Percentiles rank a stretch among this genome's conserved stretches.
These are phyloP conservation scores for Xylariaceae sp. DNA, from an alignment of 2,329 filamentous ascomycete genomes.

Conservation along the genomic window DNA sequence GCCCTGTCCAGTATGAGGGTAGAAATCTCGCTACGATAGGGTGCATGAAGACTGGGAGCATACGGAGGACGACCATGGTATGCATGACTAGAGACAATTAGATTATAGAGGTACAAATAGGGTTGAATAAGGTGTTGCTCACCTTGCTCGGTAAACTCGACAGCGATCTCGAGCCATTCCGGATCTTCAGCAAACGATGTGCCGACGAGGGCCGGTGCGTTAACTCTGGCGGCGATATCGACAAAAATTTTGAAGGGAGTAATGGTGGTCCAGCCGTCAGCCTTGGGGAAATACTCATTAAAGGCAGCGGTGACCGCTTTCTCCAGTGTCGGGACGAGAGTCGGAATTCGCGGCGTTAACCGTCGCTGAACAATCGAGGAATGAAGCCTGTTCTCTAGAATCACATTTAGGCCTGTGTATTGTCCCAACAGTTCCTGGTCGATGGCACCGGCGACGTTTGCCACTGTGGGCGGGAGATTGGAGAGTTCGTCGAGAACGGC, in stretches of 20 bases:
- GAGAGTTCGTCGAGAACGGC: conserved; percentile 11
- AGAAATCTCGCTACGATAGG: conserved; percentile 7
- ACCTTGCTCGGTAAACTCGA: conserved; percentile 12
- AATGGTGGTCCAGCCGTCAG: conserved; percentile 9
- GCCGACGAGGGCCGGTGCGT: conserved; percentile 7
- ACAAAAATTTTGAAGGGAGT: conserved; percentile 2
- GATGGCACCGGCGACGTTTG: conserved; percentile 7
- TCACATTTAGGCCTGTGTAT: conserved; percentile 13
- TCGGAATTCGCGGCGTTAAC: conserved; percentile 11
- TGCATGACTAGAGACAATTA: conserved; percentile 8
- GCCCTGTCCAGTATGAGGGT: conserved; percentile 15
- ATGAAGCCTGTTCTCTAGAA: conserved; percentile 14
- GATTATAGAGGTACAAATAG: neutral
- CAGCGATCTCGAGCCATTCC: conserved; percentile 6
- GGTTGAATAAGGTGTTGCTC: neutral
- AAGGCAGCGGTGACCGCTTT: neutral
- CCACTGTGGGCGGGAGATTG: conserved; percentile 8
- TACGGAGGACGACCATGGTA: conserved; percentile 10
- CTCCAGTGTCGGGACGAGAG: conserved; percentile 10
- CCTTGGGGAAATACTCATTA: neutral
- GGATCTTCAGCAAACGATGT: conserved; percentile 3
- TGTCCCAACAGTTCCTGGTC: conserved; percentile 13
- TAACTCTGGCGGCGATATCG: neutral
- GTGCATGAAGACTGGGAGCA: conserved; percentile 7
- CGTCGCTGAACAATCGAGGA: conserved; percentile 17